Conservation (phyloP, 371 early-diverging fungal genomes). For the Mucor circinelloides region DNA sequence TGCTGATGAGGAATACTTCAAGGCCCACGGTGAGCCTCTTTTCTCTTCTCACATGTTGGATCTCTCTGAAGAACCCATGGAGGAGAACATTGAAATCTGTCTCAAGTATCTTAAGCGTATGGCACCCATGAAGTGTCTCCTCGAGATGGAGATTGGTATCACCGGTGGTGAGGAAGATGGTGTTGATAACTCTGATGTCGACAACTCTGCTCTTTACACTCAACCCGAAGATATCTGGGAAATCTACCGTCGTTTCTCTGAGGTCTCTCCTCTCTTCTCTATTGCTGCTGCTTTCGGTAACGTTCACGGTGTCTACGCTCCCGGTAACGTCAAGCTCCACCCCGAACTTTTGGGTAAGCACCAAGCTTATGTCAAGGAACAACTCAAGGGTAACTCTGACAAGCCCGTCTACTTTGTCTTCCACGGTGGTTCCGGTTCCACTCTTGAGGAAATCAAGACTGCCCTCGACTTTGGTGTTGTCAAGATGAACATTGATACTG, state of each 20-base stretch:
- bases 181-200: slow-evolving; percentile 89
- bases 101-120: slow-evolving; percentile 87
- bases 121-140: slow-evolving; percentile 79
- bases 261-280: slow-evolving; percentile 81
- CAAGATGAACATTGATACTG: slow-evolving; percentile 93
- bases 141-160: slow-evolving; percentile 96
- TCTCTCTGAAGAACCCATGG: slow-evolving; percentile 88
- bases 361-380: slow-evolving; percentile 78
- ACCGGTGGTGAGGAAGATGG: slow-evolving; percentile 97
- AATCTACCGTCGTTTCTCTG: slow-evolving; percentile 80
- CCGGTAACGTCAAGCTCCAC: slow-evolving; percentile 89
- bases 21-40: slow-evolving; percentile 87
- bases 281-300: slow-evolving; percentile 92
- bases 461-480: slow-evolving; percentile 84
- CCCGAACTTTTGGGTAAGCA: slow-evolving; percentile 88
- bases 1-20: slow-evolving; percentile 92
- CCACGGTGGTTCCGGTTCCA: slow-evolving; percentile 95
- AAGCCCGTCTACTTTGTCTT: slow-evolving; percentile 92
- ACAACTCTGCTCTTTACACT: slow-evolving; percentile 86
- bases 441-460: slow-evolving; percentile 75
- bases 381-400: slow-evolving; percentile 54
- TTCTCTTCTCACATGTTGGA: slow-evolving; percentile 96
- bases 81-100: slow-evolving; percentile 87
- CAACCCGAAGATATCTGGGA: slow-evolving; percentile 94
- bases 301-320: slow-evolving; percentile 93